A percentile compares a stretch with the other conserved stretches of the same genome.
Evolutionary conservation across 2,329 filamentous ascomycete genomes (phyloP).

Genomic region (Diaporthe australafricana): DNA sequence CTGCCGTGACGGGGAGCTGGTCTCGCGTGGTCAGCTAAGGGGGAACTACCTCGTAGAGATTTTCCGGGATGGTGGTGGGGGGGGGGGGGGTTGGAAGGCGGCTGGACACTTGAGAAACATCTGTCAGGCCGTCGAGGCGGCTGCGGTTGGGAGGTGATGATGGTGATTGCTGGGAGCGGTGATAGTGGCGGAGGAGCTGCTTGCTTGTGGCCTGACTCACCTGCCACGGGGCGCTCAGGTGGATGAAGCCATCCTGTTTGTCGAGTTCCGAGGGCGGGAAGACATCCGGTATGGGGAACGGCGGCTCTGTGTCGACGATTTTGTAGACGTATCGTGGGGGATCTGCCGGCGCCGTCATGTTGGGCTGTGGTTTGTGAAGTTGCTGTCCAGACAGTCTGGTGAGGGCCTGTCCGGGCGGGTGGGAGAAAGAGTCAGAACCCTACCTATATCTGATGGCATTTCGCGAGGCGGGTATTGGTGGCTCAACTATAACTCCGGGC

Average conservation of each 20-base stretch:
- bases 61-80: no score
- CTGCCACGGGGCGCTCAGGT: constrained; percentile 68
- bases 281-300: constrained; percentile 62
- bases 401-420: background rate
- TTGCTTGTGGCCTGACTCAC: constrained; percentile 45
- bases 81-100: no score
- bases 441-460: background rate
- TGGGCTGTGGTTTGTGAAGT: background rate
- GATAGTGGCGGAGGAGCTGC: background rate
- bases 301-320: constrained; percentile 66
- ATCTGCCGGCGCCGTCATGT: constrained; percentile 43
- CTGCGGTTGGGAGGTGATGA: background rate
- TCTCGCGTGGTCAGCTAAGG: background rate
- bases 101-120: background rate
- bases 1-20: constrained; percentile 58
- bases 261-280: constrained; percentile 71
- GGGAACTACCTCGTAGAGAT: background rate
- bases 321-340: constrained; percentile 67
- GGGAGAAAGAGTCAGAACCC: constrained; percentile 6
- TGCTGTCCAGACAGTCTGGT: background rate
- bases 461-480: constrained; percentile 27
- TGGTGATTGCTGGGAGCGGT: background rate
- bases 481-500: constrained; percentile 23
- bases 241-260: constrained; percentile 69
- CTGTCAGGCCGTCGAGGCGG: no score